Base-by-base conservation (phyloP, 148 eudicot species). In the Oxyria digyna region DNA sequence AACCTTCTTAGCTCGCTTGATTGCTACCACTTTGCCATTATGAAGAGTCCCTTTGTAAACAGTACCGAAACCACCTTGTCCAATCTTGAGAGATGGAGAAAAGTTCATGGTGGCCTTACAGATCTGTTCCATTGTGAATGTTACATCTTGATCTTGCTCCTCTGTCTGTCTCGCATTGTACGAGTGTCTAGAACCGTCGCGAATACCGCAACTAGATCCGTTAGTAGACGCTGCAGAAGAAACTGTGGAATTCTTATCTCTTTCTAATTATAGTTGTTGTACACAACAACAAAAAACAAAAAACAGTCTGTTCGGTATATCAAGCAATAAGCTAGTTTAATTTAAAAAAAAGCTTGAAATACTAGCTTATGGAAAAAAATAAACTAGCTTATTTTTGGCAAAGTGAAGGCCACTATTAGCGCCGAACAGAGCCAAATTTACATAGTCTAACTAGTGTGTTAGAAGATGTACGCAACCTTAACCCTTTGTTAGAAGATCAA, bases 1-100 rank as follows among this genome's bases (percentile, higher is more conserved):
- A 59, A 84, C 90, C 87, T 83, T 81, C 76, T 78, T 86, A 70
- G 90, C 90, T 15, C 90, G 90, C 74, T 86, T 86, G 32, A 86
- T 69, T 18, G 90, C 90, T 42, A 86, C 87, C 1, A 74, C 4
- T 23, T 76, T 81, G 50, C 90, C 90, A 76, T 84, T 84, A 23
- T 72, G 69, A 38, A 86, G 81, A 17, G 26, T 62, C 45, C 84
- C 90, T 54, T 76, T 81, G 73, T 86, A 86, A 18, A 86, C 90
- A 0, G 79, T 86, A 66, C 87, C 87, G 42, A 83, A 86, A 20
- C 90, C 90, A 13, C 90, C 90, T 73, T 83, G 85, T 55, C 90
- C 90, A 11, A 86, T 75, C 75, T 83, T 83, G 3, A 76, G 73
- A 29, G 71, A 46, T 2, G 87, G 85, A 8, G 87, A 83, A 67